Base-by-base conservation (phyloP, 331 rosid species). In the Stylosanthes scabra region DNA sequence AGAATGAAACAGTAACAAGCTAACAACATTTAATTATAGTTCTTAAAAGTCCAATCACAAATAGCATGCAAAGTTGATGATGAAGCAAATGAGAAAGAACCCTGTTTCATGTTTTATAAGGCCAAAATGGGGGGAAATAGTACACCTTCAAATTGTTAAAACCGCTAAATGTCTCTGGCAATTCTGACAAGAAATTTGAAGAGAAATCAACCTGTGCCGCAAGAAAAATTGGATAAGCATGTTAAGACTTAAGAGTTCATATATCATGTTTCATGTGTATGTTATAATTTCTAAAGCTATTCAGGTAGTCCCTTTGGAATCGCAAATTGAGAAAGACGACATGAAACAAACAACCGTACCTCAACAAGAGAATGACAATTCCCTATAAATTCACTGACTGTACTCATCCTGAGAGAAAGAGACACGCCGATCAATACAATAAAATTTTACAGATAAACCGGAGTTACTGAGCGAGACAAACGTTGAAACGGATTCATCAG, bases 351-450 rank as follows among this genome's bases (percentile, higher is more conserved):
- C 51, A 61, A 59, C 10, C 59, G 34, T 82, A 91, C 99, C 97
- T 91, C 96, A 63, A 83, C 75, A 76, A 94, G 99, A 75, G 97
- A 87, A 76, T 41, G 80, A 41, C 96, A 91, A 63, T 83, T 83
- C 68, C 96, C 97, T 50, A 94, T 57, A 75, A 44, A 66, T 34
- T 86, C 75, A 73, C 81, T 81, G 59, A 91, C 63, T 74, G 27
- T 74, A 74, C 80, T 76, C 80, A 94, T 86, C 93, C 99, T 94
- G 88, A 67, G 71, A 71, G 80, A 65, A 64, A 45, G 16, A 13
- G 49, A 79, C 77, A 16, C 28, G 8, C 27, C 50, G 34, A 73
- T 63, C 52, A 70, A 63, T 34, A 65, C 29, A 63, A 42, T 10
- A 44, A 2, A 16, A 9, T 57, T 66, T 39, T 31, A 69, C 59